A percentile compares a stretch with the other conserved stretches of the same genome.
phyloP scores from a whole-genome alignment of 2,329 filamentous ascomycete species.

The Parafenestella ontariensis region DNA sequence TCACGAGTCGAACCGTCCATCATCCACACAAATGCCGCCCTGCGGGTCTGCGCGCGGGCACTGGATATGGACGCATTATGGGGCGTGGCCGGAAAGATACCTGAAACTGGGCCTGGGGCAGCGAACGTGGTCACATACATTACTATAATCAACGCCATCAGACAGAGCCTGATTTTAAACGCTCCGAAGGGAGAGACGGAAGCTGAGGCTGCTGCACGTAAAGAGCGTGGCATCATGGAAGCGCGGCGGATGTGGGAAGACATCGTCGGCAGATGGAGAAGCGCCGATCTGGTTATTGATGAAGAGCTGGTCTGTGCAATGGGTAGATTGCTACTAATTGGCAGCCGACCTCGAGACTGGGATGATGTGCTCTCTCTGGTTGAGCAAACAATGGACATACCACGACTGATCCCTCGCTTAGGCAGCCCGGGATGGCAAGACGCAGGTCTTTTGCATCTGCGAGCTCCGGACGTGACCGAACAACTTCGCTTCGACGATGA shows the following conservation, averaged over 20 bases:
- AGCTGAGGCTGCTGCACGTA: slow-evolving; percentile 34
- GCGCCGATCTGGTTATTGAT: slow-evolving; percentile 74
- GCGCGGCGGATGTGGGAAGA: slow-evolving; percentile 82
- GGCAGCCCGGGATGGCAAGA: slow-evolving; percentile 36
- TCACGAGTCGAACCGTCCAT: slow-evolving; percentile 73
- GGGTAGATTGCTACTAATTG: slow-evolving; percentile 76
- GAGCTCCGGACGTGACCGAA: slow-evolving; percentile 41
- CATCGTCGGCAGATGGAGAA: slow-evolving; percentile 76
- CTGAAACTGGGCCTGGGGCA: slow-evolving; percentile 66
- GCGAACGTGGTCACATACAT: slow-evolving; percentile 80
- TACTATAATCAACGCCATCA: slow-evolving; percentile 80
- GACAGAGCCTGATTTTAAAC: slow-evolving; percentile 36
- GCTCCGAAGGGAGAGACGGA: slow-evolving; percentile 37
- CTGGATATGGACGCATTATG: slow-evolving; percentile 82
- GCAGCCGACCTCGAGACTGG: slow-evolving; percentile 66
- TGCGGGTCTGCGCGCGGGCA: slow-evolving; percentile 79
- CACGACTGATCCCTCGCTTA: slow-evolving; percentile 58
- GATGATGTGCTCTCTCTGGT: slow-evolving; percentile 77
- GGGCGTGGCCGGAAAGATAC: slow-evolving; percentile 74
- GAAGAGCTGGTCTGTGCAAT: slow-evolving; percentile 81
- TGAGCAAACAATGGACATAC: slow-evolving; percentile 82
- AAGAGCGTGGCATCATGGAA: slow-evolving; percentile 64
- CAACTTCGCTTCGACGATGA: slow-evolving; percentile 37
- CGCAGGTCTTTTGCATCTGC: slow-evolving; percentile 42
- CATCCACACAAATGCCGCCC: slow-evolving; percentile 86